Base-by-base conservation (phyloP, 768 basidiomycete species). In the Austroboletus eburneus region DNA sequence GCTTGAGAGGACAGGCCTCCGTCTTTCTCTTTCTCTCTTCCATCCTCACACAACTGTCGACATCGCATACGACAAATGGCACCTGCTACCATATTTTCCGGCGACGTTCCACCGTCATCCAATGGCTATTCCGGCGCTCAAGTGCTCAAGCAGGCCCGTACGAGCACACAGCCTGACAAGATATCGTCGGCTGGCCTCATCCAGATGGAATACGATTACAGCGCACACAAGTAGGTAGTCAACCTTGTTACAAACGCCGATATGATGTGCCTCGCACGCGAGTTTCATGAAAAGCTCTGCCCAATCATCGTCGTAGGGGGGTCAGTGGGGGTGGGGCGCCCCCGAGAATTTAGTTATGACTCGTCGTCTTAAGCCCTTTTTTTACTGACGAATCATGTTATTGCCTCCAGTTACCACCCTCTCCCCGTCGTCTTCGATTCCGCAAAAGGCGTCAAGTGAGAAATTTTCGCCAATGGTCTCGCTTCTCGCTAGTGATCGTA, bases 391-490 rank as follows among this genome's bases (percentile, higher is more conserved):
- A 58, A 56, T 70, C 62, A 57, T 50, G 43, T 59, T 63, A 40
- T 73, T 69, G 72, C 64, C 56, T 56, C 63, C 71, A 97, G 95
- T 70, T 97, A 98, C 65, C 92, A 96, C 63, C 94, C 96, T 0
- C 72, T 98, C 9, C 94, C 95, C 9, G 80, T 96, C 51, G 94
- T 96, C 41, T 95, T 98, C 59, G 92, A 96, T 55, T 78, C 80
- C 37, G 95, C 88, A 18, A 78, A 79, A 51, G 96, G 95, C 35
- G 92, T 89, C 21, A 88, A 83, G 89, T 91, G 76, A 78, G 87
- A 73, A 43, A 38, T 66, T 74, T 76, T 65, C 53, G 72, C 64
- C 39, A 48, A 51, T 48, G 52, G 55, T 20, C 24, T 48, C 21
- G 17, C 48, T 29, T 49, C 9, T 12, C 12, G 12, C 16, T 12